Percentiles rank a stretch among this genome's conserved stretches.
Evolutionary conservation across 176 grass and related monocot genomes (phyloP).

Genomic region (Avena sativa): DNA sequence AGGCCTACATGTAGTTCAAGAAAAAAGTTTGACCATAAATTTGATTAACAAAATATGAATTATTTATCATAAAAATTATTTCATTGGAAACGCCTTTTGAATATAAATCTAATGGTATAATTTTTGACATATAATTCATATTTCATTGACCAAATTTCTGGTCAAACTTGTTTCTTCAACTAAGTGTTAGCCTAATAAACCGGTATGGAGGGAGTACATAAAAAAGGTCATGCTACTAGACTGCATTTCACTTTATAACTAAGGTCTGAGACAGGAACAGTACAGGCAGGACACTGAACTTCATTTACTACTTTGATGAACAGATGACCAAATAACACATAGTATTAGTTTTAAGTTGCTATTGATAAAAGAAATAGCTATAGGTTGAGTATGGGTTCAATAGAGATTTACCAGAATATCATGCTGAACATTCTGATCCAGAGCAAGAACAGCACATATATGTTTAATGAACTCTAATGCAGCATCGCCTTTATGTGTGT

Average conservation of each 20-base stretch:
- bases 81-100: too few relatives aligned
- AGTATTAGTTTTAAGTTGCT: conserved; percentile 16
- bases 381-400: conserved; percentile 35
- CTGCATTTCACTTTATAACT: conserved; percentile 26
- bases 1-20: too few relatives aligned
- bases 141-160: too few relatives aligned
- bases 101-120: too few relatives aligned
- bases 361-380: conserved; percentile 19
- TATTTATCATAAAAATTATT: too few relatives aligned
- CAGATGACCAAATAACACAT: conserved; percentile 21
- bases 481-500: conserved; percentile 73
- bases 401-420: conserved; percentile 83
- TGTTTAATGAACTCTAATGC: conserved; percentile 97
- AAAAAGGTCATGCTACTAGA: conserved; percentile 23
- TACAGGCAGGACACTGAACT: conserved; percentile 9
- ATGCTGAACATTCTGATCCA: conserved; percentile 92
- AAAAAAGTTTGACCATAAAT: too few relatives aligned
- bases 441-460: conserved; percentile 89
- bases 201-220: too few relatives aligned
- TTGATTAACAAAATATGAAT: too few relatives aligned
- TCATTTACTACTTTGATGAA: conserved; percentile 31
- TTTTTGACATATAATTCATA: background rate
- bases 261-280: conserved; percentile 25
- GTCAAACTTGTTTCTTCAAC: too few relatives aligned
- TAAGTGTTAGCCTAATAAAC: too few relatives aligned